Percentiles rank a stretch among this genome's conserved stretches.
Evolutionary conservation across 345 rosid genomes (phyloP).

Genomic region (Linum tenue): DNA sequence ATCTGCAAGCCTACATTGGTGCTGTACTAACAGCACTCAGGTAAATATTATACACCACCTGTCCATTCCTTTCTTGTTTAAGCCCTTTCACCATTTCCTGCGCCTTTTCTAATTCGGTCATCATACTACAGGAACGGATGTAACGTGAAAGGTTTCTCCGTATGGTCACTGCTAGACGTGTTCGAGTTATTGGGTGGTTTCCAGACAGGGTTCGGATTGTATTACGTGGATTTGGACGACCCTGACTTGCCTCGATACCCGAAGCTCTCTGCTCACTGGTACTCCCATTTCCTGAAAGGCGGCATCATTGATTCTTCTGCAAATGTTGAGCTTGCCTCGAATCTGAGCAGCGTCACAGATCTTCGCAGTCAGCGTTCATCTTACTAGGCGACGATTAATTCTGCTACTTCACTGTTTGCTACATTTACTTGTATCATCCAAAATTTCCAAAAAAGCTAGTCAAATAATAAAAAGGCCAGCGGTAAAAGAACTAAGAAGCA

Average conservation of each 20-base stretch:
- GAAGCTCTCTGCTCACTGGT: background rate
- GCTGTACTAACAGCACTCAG: constrained; percentile 31
- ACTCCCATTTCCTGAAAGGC: background rate
- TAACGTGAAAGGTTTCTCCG: constrained; percentile 36
- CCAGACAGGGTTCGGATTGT: constrained; percentile 30
- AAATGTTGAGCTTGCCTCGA: background rate
- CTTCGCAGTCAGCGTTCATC: background rate
- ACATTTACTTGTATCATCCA: too few relatives aligned
- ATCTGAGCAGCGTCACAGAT: background rate
- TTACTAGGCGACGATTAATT: too few relatives aligned
- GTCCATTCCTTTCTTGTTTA: too few relatives aligned
- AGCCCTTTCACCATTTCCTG: too few relatives aligned
- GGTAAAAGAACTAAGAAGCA: too few relatives aligned
- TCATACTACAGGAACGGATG: constrained; percentile 34
- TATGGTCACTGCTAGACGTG: constrained; percentile 41
- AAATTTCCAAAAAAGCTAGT: too few relatives aligned
- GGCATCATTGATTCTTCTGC: background rate
- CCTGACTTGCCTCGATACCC: constrained; percentile 26
- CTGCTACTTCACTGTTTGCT: too few relatives aligned
- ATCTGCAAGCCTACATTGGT: constrained; percentile 37
- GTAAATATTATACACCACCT: too few relatives aligned
- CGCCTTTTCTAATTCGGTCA: too few relatives aligned
- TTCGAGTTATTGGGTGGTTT: constrained; percentile 35
- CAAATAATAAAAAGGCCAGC: too few relatives aligned
- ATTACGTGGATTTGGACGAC: constrained; percentile 36